phyloP scores from a whole-genome alignment of 2,329 filamentous ascomycete species.

The Metarhizium robertsii region DNA sequence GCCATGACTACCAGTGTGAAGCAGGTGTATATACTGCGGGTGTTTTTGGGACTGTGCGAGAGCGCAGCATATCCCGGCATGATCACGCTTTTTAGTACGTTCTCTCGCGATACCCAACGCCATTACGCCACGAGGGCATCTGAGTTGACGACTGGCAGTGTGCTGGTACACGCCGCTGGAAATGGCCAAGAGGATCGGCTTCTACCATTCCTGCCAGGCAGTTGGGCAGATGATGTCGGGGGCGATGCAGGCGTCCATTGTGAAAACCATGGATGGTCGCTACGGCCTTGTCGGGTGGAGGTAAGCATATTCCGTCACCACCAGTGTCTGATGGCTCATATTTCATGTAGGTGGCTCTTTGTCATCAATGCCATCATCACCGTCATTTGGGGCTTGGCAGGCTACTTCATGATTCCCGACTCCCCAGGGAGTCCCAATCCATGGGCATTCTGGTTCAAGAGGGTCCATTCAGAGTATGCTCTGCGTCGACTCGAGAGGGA shows the following conservation, averaged over 20 bases:
- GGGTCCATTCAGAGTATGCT: constrained; percentile 17
- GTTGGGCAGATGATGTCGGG: constrained; percentile 33
- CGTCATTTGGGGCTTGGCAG: constrained; percentile 21
- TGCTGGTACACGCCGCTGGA: constrained; percentile 31
- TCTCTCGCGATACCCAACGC: no score
- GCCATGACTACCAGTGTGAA: constrained; percentile 24
- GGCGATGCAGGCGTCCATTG: constrained; percentile 32
- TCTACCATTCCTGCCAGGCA: constrained; percentile 31
- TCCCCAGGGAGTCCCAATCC: constrained; percentile 18
- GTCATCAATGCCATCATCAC: constrained; percentile 32
- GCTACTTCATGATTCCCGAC: constrained; percentile 25
- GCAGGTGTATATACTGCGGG: constrained; percentile 26
- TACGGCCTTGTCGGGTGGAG: constrained; percentile 31
- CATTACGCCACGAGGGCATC: no score
- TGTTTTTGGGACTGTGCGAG: constrained; percentile 29
- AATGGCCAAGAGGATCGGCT: constrained; percentile 29
- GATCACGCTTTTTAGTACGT: constrained; percentile 22
- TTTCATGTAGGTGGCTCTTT: constrained; percentile 27
- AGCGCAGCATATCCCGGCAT: constrained; percentile 26
- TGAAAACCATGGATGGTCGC: constrained; percentile 26
- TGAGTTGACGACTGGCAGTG: constrained; percentile 11
- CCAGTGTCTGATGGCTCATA: background rate
- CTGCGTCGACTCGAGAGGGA: constrained; percentile 17
- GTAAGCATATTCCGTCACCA: constrained; percentile 8
- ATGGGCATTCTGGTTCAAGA: constrained; percentile 20